Conservation (phyloP, 148 eudicot genomes). For the Cornus kousa region DNA sequence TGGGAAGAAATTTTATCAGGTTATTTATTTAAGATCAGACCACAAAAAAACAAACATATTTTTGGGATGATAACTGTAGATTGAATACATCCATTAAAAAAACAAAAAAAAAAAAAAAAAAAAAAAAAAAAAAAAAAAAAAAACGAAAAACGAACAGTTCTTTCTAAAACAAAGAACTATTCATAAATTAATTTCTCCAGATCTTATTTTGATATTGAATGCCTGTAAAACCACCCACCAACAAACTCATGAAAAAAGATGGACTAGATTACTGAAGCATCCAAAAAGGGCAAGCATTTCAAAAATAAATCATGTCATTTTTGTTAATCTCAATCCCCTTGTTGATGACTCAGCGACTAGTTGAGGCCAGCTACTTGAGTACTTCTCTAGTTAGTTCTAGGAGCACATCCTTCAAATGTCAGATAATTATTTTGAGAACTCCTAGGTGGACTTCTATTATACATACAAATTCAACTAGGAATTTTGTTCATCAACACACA, state of each 20-base stretch:
- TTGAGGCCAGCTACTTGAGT: not conserved
- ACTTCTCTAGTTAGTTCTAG: not conserved
- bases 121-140: too few species aligned
- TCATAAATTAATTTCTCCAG: not conserved
- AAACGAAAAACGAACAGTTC: too few species aligned
- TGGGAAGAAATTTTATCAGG: conserved; percentile 21
- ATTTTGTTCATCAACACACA: too few species aligned
- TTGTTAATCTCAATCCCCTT: not conserved
- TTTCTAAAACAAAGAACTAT: too few species aligned
- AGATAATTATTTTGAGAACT: not conserved
- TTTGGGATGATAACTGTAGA: not conserved
- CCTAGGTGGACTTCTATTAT: too few species aligned
- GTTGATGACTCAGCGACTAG: not conserved
- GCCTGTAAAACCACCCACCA: not conserved
- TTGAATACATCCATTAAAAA: not conserved
- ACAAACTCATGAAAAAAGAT: not conserved
- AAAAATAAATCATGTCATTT: too few species aligned
- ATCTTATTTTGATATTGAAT: not conserved
- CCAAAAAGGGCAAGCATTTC: not conserved
- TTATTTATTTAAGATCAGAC: not conserved
- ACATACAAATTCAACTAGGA: too few species aligned
- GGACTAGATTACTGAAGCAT: not conserved
- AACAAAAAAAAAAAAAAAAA: too few species aligned
- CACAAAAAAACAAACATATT: not conserved
- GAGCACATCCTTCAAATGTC: not conserved